A percentile compares a stretch with the other conserved stretches of the same genome.
Evolutionary conservation across 306 rosid genomes (phyloP).

Genomic region (Inga oerstediana): DNA sequence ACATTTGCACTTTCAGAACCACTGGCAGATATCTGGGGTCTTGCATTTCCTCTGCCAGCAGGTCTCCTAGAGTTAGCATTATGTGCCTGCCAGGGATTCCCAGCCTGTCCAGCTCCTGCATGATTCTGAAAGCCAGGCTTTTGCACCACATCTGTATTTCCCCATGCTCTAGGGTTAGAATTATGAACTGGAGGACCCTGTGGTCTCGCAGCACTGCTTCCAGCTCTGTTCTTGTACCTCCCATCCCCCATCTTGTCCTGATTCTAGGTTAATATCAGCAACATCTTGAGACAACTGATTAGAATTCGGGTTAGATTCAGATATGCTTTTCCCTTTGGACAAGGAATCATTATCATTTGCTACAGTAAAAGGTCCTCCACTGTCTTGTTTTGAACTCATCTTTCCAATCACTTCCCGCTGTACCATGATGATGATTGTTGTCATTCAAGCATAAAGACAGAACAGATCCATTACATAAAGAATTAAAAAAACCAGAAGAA

Average conservation of each 20-base stretch:
- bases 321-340: conserved; percentile 43
- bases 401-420: neutral
- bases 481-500: neutral
- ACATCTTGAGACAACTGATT: conserved; percentile 47
- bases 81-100: conserved; percentile 38
- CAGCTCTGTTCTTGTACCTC: conserved; percentile 66
- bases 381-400: conserved; percentile 47
- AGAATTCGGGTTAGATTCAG: conserved; percentile 23
- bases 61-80: conserved; percentile 41
- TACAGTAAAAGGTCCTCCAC: conserved; percentile 34
- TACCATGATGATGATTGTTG: neutral
- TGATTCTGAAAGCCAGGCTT: conserved; percentile 22
- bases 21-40: conserved; percentile 23
- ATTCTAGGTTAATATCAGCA: conserved; percentile 44
- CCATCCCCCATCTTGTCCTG: conserved; percentile 63
- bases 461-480: neutral
- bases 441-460: neutral
- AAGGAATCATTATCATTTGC: conserved; percentile 10
- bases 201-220: conserved; percentile 47
- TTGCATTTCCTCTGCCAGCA: conserved; percentile 42
- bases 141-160: conserved; percentile 29
- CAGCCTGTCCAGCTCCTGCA: conserved; percentile 43
- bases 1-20: conserved; percentile 31
- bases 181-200: conserved; percentile 39
- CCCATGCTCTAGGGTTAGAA: conserved; percentile 40